Base-by-base conservation (phyloP, 1,284 basidiomycete genomes). In the Sparassis latifolia region DNA sequence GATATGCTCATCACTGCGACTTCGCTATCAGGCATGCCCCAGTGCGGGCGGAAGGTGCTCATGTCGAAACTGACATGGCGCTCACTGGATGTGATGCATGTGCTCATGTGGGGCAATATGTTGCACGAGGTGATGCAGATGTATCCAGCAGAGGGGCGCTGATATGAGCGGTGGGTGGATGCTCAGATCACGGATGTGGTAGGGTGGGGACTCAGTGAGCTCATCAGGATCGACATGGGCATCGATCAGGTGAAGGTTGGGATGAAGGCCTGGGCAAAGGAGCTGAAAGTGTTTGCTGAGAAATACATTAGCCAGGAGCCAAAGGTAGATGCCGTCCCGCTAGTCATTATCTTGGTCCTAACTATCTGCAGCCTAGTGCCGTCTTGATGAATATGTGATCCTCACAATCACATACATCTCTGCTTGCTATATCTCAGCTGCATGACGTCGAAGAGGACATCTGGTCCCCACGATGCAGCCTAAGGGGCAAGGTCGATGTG, bases 391-490 rank as follows among this genome's bases (percentile, higher is more conserved):
- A 92, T 60, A 84, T 84, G 1, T 77, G 86, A 31, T 68, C 79
- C 10, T 58, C 60, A 1, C 71, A 75, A 27, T 65, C 73, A 6
- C 73, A 76, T 32, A 68, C 67, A 0, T 76, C 81, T 0, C 69
- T 77, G 3, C 74, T 96, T 0, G 87, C 89, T 0, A 84, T 97
- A 47, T 75, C 79, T 6, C 74, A 82, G 29, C 66, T 94, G 2
- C 79, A 90, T 55, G 94, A 94, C 52, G 79, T 97, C 40, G 97
- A 99, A 71, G 96, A 98, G 66, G 95, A 98, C 59, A 96, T 99
- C 54, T 97, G 92, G 89, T 95, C 91, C 0, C 95, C 97, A 0
- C 88, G 85, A 9, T 97, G 89, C 63, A 96, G 96, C 0, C 75
- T 99, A 38, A 97, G 96, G 66, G 97, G 96, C 28, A 98, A 97